Conservation (phyloP, 2,329 filamentous ascomycete species). For the Pseudogymnoascus destructans region DNA sequence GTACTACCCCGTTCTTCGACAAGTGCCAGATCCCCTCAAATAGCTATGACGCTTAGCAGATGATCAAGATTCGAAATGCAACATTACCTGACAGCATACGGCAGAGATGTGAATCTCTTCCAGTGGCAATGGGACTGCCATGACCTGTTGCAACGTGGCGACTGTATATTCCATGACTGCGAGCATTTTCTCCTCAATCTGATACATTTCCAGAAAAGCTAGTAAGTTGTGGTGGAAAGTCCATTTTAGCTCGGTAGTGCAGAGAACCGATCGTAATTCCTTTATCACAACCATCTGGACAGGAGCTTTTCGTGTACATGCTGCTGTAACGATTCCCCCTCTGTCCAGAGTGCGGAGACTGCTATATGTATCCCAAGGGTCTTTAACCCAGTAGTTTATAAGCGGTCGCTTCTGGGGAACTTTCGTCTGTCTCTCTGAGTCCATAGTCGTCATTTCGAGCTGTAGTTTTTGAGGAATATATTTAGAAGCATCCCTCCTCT, state of each 20-base stretch:
- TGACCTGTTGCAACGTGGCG: constrained; percentile 12
- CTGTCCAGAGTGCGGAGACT: constrained; percentile 11
- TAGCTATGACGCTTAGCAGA: constrained; percentile 9
- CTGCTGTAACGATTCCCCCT: constrained; percentile 11
- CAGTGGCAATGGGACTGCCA: constrained; percentile 12
- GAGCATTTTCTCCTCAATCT: constrained; percentile 11
- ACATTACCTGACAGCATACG: constrained; percentile 12
- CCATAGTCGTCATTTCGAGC: background rate
- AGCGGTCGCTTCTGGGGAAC: background rate
- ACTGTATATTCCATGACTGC: constrained; percentile 14
- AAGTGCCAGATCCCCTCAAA: constrained; percentile 14
- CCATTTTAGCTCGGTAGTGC: constrained; percentile 12
- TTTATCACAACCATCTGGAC: no score
- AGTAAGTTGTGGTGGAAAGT: constrained; percentile 12
- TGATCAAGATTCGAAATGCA: background rate
- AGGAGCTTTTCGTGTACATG: constrained; percentile 12
- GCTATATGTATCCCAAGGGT: constrained; percentile 11
- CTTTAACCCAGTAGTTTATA: background rate
- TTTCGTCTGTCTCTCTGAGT: background rate
- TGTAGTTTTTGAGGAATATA: background rate
- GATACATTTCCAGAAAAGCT: constrained; percentile 11
- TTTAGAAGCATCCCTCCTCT: background rate
- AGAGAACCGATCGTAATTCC: constrained; percentile 10
- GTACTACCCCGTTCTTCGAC: constrained; percentile 10
- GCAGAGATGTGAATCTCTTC: constrained; percentile 13